These are phyloP conservation scores for button mushroom (Agaricus bisporus) DNA, from an alignment of 768 basidiomycete genomes.

Conservation along the genomic window DNA sequence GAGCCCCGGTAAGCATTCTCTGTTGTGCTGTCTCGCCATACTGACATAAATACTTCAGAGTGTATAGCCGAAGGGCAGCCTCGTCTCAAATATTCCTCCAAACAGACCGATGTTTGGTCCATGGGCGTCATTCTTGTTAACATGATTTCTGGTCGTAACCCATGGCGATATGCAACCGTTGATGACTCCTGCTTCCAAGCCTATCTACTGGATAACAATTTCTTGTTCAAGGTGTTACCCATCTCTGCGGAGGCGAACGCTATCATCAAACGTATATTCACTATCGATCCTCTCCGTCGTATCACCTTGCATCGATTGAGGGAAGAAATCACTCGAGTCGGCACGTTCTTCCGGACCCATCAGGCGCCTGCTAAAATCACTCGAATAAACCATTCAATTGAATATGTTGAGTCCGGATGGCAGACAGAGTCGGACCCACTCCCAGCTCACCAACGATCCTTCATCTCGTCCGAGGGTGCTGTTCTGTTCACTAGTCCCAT, in stretches of 20 bases:
- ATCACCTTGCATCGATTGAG: slow-evolving; percentile 61
- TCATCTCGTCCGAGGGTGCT: not conserved
- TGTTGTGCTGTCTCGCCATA: slow-evolving; percentile 5
- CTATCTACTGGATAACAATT: slow-evolving; percentile 57
- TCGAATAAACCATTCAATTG: not conserved
- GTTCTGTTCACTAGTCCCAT: not conserved
- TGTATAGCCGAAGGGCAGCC: slow-evolving; percentile 36
- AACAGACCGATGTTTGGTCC: slow-evolving; percentile 67
- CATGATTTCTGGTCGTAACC: slow-evolving; percentile 71
- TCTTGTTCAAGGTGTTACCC: slow-evolving; percentile 62
- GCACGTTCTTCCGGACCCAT: slow-evolving; percentile 44
- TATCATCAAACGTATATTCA: slow-evolving; percentile 66
- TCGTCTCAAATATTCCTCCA: slow-evolving; percentile 48
- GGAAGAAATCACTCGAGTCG: slow-evolving; percentile 43
- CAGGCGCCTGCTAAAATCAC: not conserved
- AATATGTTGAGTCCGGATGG: not conserved
- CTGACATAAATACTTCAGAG: slow-evolving; percentile 31
- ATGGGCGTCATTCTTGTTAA: slow-evolving; percentile 79
- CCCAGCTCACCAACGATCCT: not conserved
- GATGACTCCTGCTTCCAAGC: slow-evolving; percentile 63
- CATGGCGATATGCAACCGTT: slow-evolving; percentile 68
- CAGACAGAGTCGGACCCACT: not conserved
- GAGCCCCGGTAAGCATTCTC: slow-evolving; percentile 50
- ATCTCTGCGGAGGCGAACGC: slow-evolving; percentile 60
- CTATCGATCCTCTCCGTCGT: slow-evolving; percentile 54